phyloP scores from a whole-genome alignment of 2,329 filamentous ascomycete species.

The Cladophialophora chaetospira region DNA sequence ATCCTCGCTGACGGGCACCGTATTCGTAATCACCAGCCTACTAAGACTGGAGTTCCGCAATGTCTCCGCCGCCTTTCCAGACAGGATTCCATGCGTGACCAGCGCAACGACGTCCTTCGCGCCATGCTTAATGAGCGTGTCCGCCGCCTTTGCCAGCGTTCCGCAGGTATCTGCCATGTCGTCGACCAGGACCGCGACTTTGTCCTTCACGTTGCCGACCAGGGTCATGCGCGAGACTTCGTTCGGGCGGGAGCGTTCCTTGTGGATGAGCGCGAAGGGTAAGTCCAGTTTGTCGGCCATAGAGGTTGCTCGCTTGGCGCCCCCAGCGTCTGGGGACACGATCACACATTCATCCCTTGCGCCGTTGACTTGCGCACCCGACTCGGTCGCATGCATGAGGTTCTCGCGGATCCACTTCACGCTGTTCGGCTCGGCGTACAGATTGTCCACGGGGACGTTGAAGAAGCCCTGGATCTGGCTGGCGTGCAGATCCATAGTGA shows the following conservation, averaged over 20 bases:
- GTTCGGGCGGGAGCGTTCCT: constrained; percentile 88
- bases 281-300: constrained; percentile 91
- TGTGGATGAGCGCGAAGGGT: constrained; percentile 92
- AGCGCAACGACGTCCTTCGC: constrained; percentile 89
- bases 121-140: constrained; percentile 82
- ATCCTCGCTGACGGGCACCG: constrained; percentile 71
- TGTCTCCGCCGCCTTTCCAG: constrained; percentile 82
- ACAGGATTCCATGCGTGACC: constrained; percentile 90
- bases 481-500: constrained; percentile 94
- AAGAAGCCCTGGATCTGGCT: constrained; percentile 96
- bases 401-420: constrained; percentile 90
- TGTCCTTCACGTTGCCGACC: constrained; percentile 89
- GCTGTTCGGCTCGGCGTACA: constrained; percentile 92
- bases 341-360: constrained; percentile 66
- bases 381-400: constrained; percentile 67
- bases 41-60: constrained; percentile 76
- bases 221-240: constrained; percentile 92
- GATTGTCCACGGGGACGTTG: constrained; percentile 76
- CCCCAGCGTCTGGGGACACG: constrained; percentile 91
- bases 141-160: constrained; percentile 82
- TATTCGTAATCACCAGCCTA: constrained; percentile 88
- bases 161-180: constrained; percentile 98
- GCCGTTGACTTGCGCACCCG: constrained; percentile 28
- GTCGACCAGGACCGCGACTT: constrained; percentile 93
- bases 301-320: constrained; percentile 88